Conservation (phyloP, 805 yeast species). For the Myxozyma neotropica region DNA sequence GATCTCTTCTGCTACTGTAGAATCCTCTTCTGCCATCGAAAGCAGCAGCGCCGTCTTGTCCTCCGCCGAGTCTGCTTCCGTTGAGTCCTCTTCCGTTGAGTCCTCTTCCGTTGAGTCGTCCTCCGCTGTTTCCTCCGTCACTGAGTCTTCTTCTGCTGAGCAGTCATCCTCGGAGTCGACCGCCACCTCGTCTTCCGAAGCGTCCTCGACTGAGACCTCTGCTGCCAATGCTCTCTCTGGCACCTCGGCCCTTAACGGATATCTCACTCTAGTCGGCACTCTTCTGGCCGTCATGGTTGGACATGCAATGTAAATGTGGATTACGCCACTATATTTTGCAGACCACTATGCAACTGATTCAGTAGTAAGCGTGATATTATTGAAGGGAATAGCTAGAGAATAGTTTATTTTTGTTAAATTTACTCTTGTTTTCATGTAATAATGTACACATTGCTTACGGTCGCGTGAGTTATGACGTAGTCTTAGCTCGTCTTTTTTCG, state of each 20-base stretch:
- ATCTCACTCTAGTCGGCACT: constrained; percentile 2
- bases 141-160: constrained; percentile 1
- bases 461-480: no score
- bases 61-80: neutral
- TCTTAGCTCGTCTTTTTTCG: no score
- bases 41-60: neutral
- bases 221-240: constrained; percentile 1
- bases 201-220: neutral
- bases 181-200: constrained; percentile 1
- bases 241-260: constrained; percentile 6
- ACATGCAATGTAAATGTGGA: neutral
- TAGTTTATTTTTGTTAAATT: no score
- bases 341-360: no score
- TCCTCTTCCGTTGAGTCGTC: neutral
- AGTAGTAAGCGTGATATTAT: no score
- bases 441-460: no score
- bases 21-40: neutral
- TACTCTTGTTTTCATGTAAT: no score
- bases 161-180: neutral
- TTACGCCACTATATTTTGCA: no score
- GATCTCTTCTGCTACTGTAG: neutral
- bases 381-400: no score
- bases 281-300: constrained; percentile 8
- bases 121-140: neutral
- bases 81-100: neutral